A percentile compares a stretch with the other conserved stretches of the same genome.
These are phyloP conservation scores for Colletotrichum limetticola DNA, from an alignment of 2,329 filamentous ascomycete species.

Conservation along the genomic window DNA sequence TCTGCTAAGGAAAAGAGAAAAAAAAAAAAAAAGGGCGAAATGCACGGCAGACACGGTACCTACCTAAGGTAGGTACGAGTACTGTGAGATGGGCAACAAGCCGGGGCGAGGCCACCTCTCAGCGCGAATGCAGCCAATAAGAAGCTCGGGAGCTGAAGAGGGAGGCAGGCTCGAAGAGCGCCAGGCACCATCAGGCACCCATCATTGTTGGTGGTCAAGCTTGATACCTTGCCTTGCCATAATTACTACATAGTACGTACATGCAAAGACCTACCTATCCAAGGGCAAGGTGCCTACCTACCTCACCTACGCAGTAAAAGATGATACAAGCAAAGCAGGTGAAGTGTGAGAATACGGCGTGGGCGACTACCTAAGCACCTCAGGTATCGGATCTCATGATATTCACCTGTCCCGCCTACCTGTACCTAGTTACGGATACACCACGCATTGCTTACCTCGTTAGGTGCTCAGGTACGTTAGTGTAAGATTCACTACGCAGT, in stretches of 20 bases:
- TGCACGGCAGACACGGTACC: not conserved
- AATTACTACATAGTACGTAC: too few relatives aligned
- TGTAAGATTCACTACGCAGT: not conserved
- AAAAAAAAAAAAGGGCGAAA: not conserved
- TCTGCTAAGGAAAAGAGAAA: not conserved
- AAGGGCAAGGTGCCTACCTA: too few relatives aligned
- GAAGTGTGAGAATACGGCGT: not conserved
- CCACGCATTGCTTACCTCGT: too few relatives aligned
- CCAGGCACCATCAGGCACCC: not conserved
- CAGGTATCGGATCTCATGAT: too few relatives aligned
- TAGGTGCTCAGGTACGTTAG: not conserved
- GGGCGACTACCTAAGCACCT: too few relatives aligned
- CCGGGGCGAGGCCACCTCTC: not conserved
- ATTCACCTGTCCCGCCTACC: too few relatives aligned
- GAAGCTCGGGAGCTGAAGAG: not conserved
- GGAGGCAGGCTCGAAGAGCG: not conserved
- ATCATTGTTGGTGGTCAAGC: not conserved
- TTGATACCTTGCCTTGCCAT: too few relatives aligned
- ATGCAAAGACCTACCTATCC: too few relatives aligned
- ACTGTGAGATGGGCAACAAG: not conserved
- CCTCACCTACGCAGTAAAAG: too few relatives aligned
- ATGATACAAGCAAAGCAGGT: not conserved
- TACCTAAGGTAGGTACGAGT: too few relatives aligned
- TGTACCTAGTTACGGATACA: too few relatives aligned
- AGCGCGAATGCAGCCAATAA: not conserved